phyloP scores from a whole-genome alignment of 345 rosid genomes.

The Citrus glauca region DNA sequence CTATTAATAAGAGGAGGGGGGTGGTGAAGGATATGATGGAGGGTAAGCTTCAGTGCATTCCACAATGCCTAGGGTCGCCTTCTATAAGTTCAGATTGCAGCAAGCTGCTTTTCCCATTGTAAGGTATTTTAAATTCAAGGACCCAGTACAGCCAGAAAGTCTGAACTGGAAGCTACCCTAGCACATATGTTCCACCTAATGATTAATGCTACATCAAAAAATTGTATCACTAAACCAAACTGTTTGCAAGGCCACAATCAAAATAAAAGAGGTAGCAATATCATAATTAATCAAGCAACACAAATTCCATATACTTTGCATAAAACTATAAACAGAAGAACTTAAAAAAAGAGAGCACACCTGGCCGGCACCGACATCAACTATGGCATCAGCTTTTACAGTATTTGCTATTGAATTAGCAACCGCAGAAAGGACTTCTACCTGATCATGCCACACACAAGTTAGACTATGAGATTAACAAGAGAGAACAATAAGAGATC shows the following conservation, averaged over 20 bases:
- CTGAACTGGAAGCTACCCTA: neutral
- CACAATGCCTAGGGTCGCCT: neutral
- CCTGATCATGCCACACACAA: constrained; percentile 38
- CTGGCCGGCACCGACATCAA: constrained; percentile 98
- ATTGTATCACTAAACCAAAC: neutral
- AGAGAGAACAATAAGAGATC: neutral
- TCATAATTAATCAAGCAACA: neutral
- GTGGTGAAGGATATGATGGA: neutral
- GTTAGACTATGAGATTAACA: neutral
- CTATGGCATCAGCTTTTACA: constrained; percentile 50
- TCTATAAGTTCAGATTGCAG: neutral
- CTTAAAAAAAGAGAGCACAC: constrained; percentile 27
- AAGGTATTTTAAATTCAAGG: neutral
- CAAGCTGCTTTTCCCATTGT: neutral
- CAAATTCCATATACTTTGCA: neutral
- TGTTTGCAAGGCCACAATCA: neutral
- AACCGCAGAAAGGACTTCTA: constrained; percentile 83
- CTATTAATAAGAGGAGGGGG: neutral
- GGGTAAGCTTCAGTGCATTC: neutral
- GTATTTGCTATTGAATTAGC: constrained; percentile 53
- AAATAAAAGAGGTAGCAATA: constrained; percentile 4
- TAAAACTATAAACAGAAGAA: neutral
- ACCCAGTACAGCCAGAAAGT: neutral
- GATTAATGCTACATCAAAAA: neutral
- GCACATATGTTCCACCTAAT: neutral